Percentiles rank a stretch among this genome's conserved stretches.
These are phyloP conservation scores for Coemansia sp. DNA, from an alignment of 192 early-diverging fungal species.

Conservation along the genomic window DNA sequence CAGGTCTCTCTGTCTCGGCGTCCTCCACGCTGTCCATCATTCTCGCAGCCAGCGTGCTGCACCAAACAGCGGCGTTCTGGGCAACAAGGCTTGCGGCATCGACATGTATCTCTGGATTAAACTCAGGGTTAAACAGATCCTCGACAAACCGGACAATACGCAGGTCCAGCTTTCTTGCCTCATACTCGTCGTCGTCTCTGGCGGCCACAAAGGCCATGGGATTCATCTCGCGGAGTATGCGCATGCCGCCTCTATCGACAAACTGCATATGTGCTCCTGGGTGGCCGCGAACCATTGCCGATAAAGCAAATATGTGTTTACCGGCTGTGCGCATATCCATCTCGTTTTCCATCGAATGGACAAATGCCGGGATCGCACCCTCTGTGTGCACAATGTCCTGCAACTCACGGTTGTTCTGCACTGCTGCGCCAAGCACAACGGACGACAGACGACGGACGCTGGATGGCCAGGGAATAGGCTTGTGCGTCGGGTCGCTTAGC, in stretches of 20 bases:
- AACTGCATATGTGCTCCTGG: constrained; percentile 35
- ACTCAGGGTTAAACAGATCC: constrained; percentile 41
- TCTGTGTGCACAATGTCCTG: constrained; percentile 17
- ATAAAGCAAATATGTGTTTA: constrained; percentile 46
- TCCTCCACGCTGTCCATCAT: constrained; percentile 16
- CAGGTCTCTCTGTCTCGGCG: background rate
- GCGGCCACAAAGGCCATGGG: constrained; percentile 3
- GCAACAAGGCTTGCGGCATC: constrained; percentile 2
- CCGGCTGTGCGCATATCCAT: constrained; percentile 14
- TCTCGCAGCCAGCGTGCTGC: constrained; percentile 19
- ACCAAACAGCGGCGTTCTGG: constrained; percentile 33
- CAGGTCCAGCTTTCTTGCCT: constrained; percentile 22
- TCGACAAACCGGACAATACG: constrained; percentile 39
- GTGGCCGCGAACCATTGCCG: constrained; percentile 43
- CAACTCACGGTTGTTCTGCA: constrained; percentile 53
- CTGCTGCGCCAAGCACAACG: constrained; percentile 52
- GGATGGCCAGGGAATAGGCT: constrained; percentile 10
- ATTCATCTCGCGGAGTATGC: constrained; percentile 14
- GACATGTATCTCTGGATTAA: constrained; percentile 14
- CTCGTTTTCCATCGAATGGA: constrained; percentile 19
- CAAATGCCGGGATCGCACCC: constrained; percentile 23
- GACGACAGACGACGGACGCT: constrained; percentile 47
- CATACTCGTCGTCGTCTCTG: constrained; percentile 8
- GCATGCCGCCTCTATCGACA: constrained; percentile 26
- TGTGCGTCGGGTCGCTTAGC: constrained; percentile 31